phyloP scores from a whole-genome alignment of 495 filamentous ascomycete genomes.

The Cercophora scortea region DNA sequence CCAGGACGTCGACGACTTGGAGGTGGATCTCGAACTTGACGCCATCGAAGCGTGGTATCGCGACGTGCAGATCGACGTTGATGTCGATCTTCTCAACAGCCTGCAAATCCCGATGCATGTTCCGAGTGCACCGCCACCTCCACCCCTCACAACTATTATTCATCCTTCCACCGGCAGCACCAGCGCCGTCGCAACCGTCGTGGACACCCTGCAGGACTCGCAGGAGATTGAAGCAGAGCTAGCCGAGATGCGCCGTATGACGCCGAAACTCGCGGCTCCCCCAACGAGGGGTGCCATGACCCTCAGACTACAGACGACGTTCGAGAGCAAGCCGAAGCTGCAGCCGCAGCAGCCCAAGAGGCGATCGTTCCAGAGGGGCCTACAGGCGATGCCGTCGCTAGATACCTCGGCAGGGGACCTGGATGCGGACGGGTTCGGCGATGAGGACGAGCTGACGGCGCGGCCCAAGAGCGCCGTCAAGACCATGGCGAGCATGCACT shows the following conservation, averaged over 20 bases:
- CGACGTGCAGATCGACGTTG: conserved; percentile 11
- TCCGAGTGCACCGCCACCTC: too few species aligned
- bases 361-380: too few species aligned
- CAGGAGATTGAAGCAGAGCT: not conserved
- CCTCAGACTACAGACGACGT: conserved; percentile 35
- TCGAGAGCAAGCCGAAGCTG: conserved; percentile 7
- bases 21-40: conserved; percentile 13
- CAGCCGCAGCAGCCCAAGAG: not conserved
- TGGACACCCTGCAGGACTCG: not conserved
- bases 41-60: conserved; percentile 28
- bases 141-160: not conserved
- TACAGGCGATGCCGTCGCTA: not conserved
- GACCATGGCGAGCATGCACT: not conserved
- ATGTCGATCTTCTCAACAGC: not conserved
- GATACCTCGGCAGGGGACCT: not conserved
- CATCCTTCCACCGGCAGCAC: not conserved
- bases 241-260: conserved; percentile 11
- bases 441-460: conserved; percentile 31
- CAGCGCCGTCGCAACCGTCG: not conserved
- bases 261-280: conserved; percentile 15
- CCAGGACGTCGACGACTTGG: too few species aligned
- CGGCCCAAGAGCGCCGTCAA: conserved; percentile 20
- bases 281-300: conserved; percentile 5
- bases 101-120: not conserved
- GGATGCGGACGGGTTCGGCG: conserved; percentile 12